A percentile compares a stretch with the other conserved stretches of the same genome.
phyloP scores from a whole-genome alignment of 352 stramenopile genomes.

The Blastocystis sp. region DNA sequence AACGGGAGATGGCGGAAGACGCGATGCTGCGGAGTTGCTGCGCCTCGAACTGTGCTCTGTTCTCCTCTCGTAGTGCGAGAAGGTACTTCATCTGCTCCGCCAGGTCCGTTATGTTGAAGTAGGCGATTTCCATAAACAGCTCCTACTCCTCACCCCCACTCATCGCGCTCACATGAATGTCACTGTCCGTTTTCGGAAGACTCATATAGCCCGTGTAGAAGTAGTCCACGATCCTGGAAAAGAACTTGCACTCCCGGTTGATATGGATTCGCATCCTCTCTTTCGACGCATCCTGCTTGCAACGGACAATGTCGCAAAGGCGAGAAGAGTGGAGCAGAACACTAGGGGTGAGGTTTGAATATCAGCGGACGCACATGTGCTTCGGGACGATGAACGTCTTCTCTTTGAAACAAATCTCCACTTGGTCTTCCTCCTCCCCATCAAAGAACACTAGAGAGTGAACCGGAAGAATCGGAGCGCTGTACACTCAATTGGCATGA shows the following conservation, averaged over 20 bases:
- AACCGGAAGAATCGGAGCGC: neutral
- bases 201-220: slow-evolving; percentile 12
- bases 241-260: slow-evolving; percentile 26
- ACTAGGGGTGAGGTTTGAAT: neutral
- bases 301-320: slow-evolving; percentile 4
- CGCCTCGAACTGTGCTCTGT: slow-evolving; percentile 1
- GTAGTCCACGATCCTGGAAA: slow-evolving; percentile 8
- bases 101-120: slow-evolving; percentile 43
- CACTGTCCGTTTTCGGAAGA: neutral
- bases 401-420: slow-evolving; percentile 1
- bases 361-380: neutral
- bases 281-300: too few relatives aligned
- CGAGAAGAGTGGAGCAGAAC: slow-evolving; percentile 4
- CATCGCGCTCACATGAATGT: neutral
- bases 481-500: slow-evolving; percentile 1
- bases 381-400: neutral
- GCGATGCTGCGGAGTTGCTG: slow-evolving; percentile 7
- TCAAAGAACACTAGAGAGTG: neutral
- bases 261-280: neutral
- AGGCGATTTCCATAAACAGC: slow-evolving; percentile 34
- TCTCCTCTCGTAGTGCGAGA: neutral
- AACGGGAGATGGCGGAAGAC: neutral
- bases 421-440: slow-evolving; percentile 1
- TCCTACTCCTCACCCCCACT: slow-evolving; percentile 2
- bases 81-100: slow-evolving; percentile 23